These are phyloP conservation scores for Craspedostauros australis DNA, from an alignment of 108 stramenopile species.

Conservation along the genomic window DNA sequence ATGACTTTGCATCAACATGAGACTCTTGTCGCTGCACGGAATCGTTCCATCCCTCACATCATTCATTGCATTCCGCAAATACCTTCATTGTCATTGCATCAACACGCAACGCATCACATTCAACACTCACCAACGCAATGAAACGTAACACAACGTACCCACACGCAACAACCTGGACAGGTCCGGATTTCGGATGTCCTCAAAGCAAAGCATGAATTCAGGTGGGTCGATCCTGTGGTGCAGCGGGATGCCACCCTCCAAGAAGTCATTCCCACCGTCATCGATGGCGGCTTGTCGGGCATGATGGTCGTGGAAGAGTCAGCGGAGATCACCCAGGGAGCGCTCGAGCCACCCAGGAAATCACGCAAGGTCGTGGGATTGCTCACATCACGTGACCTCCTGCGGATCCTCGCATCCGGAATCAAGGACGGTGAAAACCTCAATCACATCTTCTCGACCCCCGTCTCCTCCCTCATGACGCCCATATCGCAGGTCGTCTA, in stretches of 20 bases:
- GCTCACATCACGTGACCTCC: conserved; percentile 69
- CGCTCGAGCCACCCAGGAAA: neutral
- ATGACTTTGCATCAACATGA: too few relatives aligned
- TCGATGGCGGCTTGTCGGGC: conserved; percentile 68
- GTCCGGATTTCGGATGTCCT: conserved; percentile 68
- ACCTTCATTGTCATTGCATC: neutral
- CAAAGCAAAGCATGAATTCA: conserved; percentile 65
- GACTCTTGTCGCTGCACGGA: too few relatives aligned
- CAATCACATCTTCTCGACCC: conserved; percentile 36
- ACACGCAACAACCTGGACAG: conserved; percentile 7
- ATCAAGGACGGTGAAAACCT: conserved; percentile 42
- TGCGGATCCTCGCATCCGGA: conserved; percentile 60
- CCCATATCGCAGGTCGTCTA: conserved; percentile 81
- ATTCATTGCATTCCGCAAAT: neutral
- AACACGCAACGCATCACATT: too few relatives aligned
- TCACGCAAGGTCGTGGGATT: conserved; percentile 55
- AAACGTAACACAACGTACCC: too few relatives aligned
- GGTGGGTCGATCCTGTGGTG: conserved; percentile 80
- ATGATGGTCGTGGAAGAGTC: conserved; percentile 82
- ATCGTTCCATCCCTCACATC: neutral
- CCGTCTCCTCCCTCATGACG: conserved; percentile 60
- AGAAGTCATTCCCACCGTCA: conserved; percentile 57
- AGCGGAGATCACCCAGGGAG: conserved; percentile 7
- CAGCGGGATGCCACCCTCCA: conserved; percentile 41
- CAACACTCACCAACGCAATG: too few relatives aligned